Evolutionary conservation across 1,284 basidiomycete genomes (phyloP).

Genomic region (Ustilago xerochloae): DNA sequence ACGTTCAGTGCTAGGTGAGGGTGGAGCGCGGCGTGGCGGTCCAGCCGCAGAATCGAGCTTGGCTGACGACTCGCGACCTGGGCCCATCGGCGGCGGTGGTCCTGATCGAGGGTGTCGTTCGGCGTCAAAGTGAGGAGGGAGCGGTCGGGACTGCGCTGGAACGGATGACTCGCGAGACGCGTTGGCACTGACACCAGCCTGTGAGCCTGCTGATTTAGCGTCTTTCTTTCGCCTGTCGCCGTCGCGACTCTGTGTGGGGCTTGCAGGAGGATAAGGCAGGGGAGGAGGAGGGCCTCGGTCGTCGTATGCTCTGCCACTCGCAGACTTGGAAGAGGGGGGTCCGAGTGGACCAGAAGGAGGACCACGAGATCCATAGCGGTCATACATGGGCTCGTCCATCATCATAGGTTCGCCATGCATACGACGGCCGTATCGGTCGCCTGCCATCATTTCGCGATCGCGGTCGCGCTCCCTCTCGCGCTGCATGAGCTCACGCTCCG

Average conservation of each 20-base stretch:
- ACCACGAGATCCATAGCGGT: constrained; percentile 38
- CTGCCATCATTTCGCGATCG: constrained; percentile 43
- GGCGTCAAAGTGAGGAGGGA: constrained; percentile 33
- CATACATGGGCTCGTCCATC: constrained; percentile 43
- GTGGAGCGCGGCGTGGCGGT: constrained; percentile 24
- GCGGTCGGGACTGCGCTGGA: constrained; percentile 19
- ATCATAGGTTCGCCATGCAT: constrained; percentile 41
- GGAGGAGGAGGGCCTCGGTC: constrained; percentile 43
- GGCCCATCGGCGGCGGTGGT: constrained; percentile 31
- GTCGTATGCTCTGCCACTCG: constrained; percentile 27
- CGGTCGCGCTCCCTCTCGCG: constrained; percentile 34
- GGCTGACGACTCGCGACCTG: constrained; percentile 8
- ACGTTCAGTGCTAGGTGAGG: constrained; percentile 34
- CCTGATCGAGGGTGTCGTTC: constrained; percentile 33
- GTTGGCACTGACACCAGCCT: constrained; percentile 1
- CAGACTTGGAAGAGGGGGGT: constrained; percentile 31
- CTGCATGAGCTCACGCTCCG: constrained; percentile 39
- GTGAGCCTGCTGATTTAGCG: too few relatives aligned
- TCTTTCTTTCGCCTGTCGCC: constrained; percentile 44
- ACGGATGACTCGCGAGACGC: constrained; percentile 29
- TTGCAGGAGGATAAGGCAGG: constrained; percentile 39
- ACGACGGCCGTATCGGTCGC: constrained; percentile 45
- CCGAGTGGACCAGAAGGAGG: constrained; percentile 37
- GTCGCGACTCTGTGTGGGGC: constrained; percentile 42
- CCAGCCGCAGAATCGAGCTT: constrained; percentile 27